These are phyloP conservation scores for Westerdykella aurantiaca DNA, from an alignment of 2,329 filamentous ascomycete genomes.

Conservation along the genomic window DNA sequence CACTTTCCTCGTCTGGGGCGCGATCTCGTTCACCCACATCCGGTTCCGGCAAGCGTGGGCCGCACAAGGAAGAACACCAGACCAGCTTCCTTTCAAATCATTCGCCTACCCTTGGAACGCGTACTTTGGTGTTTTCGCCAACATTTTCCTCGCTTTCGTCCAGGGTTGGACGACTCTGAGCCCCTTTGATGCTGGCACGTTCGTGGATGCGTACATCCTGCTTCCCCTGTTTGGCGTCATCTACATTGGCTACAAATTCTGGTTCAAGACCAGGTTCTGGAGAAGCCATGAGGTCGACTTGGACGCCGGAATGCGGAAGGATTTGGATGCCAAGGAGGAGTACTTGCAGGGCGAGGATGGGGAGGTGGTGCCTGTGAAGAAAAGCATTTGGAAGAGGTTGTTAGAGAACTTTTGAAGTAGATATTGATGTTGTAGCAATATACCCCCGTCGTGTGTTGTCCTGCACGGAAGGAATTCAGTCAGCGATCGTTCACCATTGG, in stretches of 20 bases:
- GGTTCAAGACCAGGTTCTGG: conserved; percentile 35
- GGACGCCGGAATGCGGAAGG: conserved; percentile 32
- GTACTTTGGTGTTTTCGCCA: conserved; percentile 45
- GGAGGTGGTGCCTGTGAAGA: conserved; percentile 5
- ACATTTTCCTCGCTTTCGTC: conserved; percentile 49
- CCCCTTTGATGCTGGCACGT: conserved; percentile 47
- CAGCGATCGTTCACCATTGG: too few species aligned
- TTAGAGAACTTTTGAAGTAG: conserved; percentile 9
- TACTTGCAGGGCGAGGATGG: conserved; percentile 6
- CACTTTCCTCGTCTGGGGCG: conserved; percentile 67
- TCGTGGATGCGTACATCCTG: conserved; percentile 51
- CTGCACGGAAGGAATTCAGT: too few species aligned
- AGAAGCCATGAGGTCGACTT: conserved; percentile 36
- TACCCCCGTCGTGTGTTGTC: too few species aligned
- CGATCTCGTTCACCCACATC: conserved; percentile 65
- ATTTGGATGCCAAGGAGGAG: conserved; percentile 28
- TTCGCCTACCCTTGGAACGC: conserved; percentile 48
- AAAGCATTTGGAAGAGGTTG: conserved; percentile 12
- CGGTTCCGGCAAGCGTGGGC: conserved; percentile 62
- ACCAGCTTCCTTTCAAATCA: conserved; percentile 45
- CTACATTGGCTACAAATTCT: conserved; percentile 45
- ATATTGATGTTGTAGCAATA: too few species aligned
- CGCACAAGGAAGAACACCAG: conserved; percentile 29
- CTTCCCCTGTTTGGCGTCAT: conserved; percentile 47
- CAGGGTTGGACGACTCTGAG: conserved; percentile 50